A percentile compares a stretch with the other conserved stretches of the same genome.
phyloP scores from a whole-genome alignment of 805 yeast species.

The Myxozyma kluyveri region DNA sequence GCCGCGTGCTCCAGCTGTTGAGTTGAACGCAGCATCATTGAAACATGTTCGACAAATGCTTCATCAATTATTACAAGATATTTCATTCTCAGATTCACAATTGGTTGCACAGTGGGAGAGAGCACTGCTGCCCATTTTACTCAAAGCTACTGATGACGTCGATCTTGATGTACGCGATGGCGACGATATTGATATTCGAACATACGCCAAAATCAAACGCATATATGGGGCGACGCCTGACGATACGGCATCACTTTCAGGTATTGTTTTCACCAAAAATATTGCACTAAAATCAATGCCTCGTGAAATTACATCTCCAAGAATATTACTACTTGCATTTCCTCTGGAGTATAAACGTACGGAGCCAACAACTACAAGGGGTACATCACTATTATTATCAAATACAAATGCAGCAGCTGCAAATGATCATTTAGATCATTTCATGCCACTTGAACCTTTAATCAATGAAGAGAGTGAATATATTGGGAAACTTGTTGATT shows the following conservation, averaged over 20 bases:
- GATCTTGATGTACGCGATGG: slow-evolving; percentile 60
- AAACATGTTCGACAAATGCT: slow-evolving; percentile 53
- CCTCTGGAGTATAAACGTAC: slow-evolving; percentile 81
- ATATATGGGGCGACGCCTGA: slow-evolving; percentile 69
- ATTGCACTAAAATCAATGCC: slow-evolving; percentile 82
- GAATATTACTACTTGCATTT: slow-evolving; percentile 77
- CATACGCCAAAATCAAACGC: slow-evolving; percentile 81
- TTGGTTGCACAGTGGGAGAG: slow-evolving; percentile 58
- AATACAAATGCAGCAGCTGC: background rate
- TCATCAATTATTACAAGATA: slow-evolving; percentile 61
- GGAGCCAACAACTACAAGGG: slow-evolving; percentile 45
- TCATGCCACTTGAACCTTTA: slow-evolving; percentile 78
- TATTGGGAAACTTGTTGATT: slow-evolving; percentile 71
- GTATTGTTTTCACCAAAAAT: slow-evolving; percentile 79
- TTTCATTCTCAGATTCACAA: slow-evolving; percentile 43
- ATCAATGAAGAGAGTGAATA: slow-evolving; percentile 86
- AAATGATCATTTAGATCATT: slow-evolving; percentile 42
- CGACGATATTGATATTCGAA: slow-evolving; percentile 80
- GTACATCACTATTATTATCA: background rate
- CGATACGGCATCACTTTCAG: slow-evolving; percentile 65
- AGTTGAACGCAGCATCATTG: slow-evolving; percentile 34
- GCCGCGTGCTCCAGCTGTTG: slow-evolving; percentile 38
- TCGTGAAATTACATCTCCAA: slow-evolving; percentile 58
- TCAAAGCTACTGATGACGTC: slow-evolving; percentile 55
- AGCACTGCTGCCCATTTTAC: slow-evolving; percentile 51